Conservation (phyloP, 225 moss, liverwort and hornwort genomes). For the Lunularia cruciata region DNA sequence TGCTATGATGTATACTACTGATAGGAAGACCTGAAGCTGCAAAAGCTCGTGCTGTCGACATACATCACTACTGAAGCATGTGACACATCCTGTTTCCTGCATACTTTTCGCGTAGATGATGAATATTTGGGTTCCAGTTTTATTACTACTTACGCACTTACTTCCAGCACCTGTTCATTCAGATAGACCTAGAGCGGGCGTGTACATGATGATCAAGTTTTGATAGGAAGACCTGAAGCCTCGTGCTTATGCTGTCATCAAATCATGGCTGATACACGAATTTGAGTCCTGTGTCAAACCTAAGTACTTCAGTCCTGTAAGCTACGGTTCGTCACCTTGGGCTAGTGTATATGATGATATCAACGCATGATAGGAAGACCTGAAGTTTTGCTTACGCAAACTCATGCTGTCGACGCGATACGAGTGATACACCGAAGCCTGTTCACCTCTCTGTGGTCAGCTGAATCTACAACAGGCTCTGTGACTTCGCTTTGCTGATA, state of each 20-base stretch:
- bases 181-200: too few species aligned
- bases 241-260: slow-evolving; percentile 40
- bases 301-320: neutral
- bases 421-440: slow-evolving; percentile 19
- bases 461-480: too few species aligned
- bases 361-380: slow-evolving; percentile 40
- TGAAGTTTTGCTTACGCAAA: slow-evolving; percentile 27
- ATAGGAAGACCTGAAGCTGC: neutral
- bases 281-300: neutral
- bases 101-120: neutral
- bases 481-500: too few species aligned
- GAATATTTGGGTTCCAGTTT: neutral
- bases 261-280: slow-evolving; percentile 18
- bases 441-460: too few species aligned
- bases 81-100: neutral
- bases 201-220: slow-evolving; percentile 32
- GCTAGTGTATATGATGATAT: slow-evolving; percentile 29
- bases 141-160: neutral
- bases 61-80: slow-evolving; percentile 22
- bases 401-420: slow-evolving; percentile 38
- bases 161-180: too few species aligned
- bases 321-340: neutral
- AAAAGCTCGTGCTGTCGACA: slow-evolving; percentile 20
- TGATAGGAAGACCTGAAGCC: slow-evolving; percentile 42
- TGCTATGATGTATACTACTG: neutral